Base-by-base conservation (phyloP, 768 basidiomycete genomes). In the Tephrocybe sp. region DNA sequence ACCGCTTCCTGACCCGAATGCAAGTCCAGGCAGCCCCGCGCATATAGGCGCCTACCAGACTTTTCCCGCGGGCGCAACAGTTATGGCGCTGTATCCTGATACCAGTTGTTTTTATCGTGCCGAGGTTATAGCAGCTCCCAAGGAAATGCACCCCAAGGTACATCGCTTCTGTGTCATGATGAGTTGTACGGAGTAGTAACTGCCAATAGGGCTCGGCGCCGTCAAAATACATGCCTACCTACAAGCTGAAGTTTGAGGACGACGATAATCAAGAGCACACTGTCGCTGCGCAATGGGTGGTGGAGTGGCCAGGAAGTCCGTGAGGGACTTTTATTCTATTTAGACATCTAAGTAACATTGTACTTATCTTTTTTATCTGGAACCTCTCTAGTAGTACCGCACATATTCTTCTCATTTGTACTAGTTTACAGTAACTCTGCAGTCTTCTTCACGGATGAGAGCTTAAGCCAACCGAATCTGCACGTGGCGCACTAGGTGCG, bases 81-180 rank as follows among this genome's bases (percentile, higher is more conserved):
- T 93, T 9, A 80, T 93, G 79, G 91, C 89, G 1, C 71, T 92
- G n/a, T 93, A 92, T 67, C 91, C 91, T 0, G 91, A 93, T 62
- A 93, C 91, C 0, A 92, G 89, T 58, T 91, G 88, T 64, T 93
- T 93, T 72, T 93, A 93, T 61, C 85, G 87, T 22, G 91, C 91
- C 6, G 87, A 90, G 60, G 89, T 93, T 5, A 75, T 90, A 40
- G 75, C 81, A n/a, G 79, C 82, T 9, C 89, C 88, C 8, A 72
- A 67, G 54, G 68, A 74, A 44, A 62, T 71, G 48, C 70, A 70
- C 39, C 65, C 65, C 17, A 65, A 69, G 48, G 72, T 75, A 54
- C 57, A 69, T 56, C 26, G 26, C 16, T 16, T 19, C 33, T 38
- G 40, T 35, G n/a, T 14, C 30, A 32, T 8, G 5, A 19, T 34